phyloP scores from a whole-genome alignment of 345 rosid species.

The Litchi chinensis region DNA sequence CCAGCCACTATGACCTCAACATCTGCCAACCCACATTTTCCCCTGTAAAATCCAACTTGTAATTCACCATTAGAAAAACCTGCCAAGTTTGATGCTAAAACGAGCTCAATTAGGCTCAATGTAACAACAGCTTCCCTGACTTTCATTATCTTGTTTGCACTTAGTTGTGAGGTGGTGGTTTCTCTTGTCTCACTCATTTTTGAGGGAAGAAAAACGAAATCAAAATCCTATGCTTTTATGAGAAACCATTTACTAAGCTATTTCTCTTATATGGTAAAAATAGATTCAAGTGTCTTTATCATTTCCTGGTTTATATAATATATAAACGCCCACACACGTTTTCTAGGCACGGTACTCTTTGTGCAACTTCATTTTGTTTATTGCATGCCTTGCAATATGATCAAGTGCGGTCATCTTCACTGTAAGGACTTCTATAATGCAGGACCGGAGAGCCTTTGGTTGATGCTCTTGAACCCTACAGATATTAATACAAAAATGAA shows the following conservation, averaged over 20 bases:
- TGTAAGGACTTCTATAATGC: neutral
- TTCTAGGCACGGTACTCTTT: constrained; percentile 6
- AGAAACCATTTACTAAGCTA: neutral
- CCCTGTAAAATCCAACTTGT: constrained; percentile 39
- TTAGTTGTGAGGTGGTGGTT: neutral
- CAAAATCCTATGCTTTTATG: neutral
- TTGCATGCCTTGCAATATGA: neutral
- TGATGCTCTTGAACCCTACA: no score
- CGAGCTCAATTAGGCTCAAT: constrained; percentile 2
- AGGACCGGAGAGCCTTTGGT: no score
- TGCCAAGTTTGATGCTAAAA: constrained; percentile 15
- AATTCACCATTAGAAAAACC: constrained; percentile 22
- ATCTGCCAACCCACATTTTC: constrained; percentile 41
- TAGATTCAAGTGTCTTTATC: neutral
- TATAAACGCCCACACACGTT: neutral
- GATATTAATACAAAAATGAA: no score
- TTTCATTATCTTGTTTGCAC: constrained; percentile 19
- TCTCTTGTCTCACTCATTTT: neutral
- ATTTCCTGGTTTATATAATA: neutral
- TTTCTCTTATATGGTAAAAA: neutral
- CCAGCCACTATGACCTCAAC: constrained; percentile 42
- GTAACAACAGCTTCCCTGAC: constrained; percentile 10
- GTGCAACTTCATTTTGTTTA: constrained; percentile 2
- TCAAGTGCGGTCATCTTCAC: neutral
- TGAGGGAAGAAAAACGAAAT: neutral